Base-by-base conservation (phyloP, 371 early-diverging fungal genomes). In the Apophysomyces ossiformis region DNA sequence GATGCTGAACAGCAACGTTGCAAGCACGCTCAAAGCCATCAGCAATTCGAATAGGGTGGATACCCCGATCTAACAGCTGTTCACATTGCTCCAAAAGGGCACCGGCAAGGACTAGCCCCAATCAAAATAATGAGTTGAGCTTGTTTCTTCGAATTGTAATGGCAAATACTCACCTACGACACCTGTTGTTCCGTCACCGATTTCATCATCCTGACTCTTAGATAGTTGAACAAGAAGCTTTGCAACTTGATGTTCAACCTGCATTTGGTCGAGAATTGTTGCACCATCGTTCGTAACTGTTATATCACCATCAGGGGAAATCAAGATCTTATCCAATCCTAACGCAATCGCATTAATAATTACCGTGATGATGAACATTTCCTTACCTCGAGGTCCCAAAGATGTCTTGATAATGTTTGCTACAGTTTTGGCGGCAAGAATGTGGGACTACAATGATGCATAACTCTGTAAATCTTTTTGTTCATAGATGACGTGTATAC, bases 101-200 rank as follows among this genome's bases (percentile, higher is more conserved):
- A 54, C 99, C 95, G 45, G 99, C 99, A 65, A 99, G 88, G 7
- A 99, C 98, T 93, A 68, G 46, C 32, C 32, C 21, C 15, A 21
- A 18, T 50, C n/a, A 50, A 9, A 9, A 26, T 26, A 26, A 26
- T 26, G 2, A 26, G 32, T 2, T 26, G 32, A 26, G 32, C 32
- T 26, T 26, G 32, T 26, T 26, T 26, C 32, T 2, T 2, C 32
- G 32, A 26, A 26, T 1, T 26, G 32, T 26, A 26, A 26, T 26
- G 32, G 2, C 32, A 35, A 60, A 39, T 46, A 82, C 82, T 63
- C 81, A 92, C 93, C 90, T 73, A 99, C 99, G 66, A 99, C 97
- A 76, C 98, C 95, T n/a, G 99, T 99, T 43, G 99, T 99, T 62
- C 99, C 99, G 81, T 99, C 99, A 61, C 99, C 99, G 78, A 99